These are phyloP conservation scores for Mariannaea elegans DNA, from an alignment of 2,329 filamentous ascomycete genomes.

Conservation along the genomic window DNA sequence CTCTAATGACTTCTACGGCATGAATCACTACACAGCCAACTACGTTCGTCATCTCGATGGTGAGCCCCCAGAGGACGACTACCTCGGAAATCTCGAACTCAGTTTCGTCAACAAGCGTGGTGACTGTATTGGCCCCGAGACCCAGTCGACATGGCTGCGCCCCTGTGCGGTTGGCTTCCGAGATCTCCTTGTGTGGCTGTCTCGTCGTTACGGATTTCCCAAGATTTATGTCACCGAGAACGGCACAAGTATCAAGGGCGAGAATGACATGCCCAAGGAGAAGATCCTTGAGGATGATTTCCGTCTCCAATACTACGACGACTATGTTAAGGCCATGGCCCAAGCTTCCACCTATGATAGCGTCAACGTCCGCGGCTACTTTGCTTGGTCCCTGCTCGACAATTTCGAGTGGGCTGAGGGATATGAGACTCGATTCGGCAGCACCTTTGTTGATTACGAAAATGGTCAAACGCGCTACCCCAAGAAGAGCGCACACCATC, in stretches of 20 bases:
- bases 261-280: slow-evolving; percentile 77
- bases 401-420: slow-evolving; percentile 95
- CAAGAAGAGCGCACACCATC: slow-evolving; percentile 82
- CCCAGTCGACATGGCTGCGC: slow-evolving; percentile 82
- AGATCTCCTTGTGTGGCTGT: slow-evolving; percentile 79
- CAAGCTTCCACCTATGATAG: slow-evolving; percentile 75
- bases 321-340: slow-evolving; percentile 80
- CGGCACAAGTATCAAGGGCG: slow-evolving; percentile 83
- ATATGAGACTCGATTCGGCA: slow-evolving; percentile 86
- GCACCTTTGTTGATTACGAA: slow-evolving; percentile 84
- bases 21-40: slow-evolving; percentile 94
- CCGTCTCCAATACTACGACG: slow-evolving; percentile 79
- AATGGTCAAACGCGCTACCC: slow-evolving; percentile 81
- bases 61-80: slow-evolving; percentile 70
- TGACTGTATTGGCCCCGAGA: slow-evolving; percentile 80
- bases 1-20: slow-evolving; percentile 94
- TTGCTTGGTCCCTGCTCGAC: slow-evolving; percentile 90
- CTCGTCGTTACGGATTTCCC: slow-evolving; percentile 77
- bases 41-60: slow-evolving; percentile 79
- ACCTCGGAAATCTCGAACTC: slow-evolving; percentile 78
- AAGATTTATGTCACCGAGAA: slow-evolving; percentile 91
- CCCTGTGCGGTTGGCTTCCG: slow-evolving; percentile 81
- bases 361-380: slow-evolving; percentile 82
- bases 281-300: slow-evolving; percentile 84
- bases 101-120: slow-evolving; percentile 76